phyloP scores from a whole-genome alignment of 306 rosid species.

The Lupinus albus region DNA sequence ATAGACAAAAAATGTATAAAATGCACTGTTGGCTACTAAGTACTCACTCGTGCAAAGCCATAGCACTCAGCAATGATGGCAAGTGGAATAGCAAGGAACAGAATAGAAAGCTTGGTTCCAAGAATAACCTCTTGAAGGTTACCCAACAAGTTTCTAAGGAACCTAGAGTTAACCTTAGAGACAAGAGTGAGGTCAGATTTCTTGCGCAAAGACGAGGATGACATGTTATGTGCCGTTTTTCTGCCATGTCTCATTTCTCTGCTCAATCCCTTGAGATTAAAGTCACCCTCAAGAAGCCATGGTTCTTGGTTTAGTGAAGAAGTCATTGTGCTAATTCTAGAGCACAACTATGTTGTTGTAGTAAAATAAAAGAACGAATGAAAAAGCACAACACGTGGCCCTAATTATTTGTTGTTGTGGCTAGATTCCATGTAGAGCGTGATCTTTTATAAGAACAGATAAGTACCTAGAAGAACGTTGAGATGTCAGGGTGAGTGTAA shows the following conservation, averaged over 20 bases:
- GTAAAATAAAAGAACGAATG: no score
- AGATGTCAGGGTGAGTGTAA: no score
- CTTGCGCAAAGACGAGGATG: slow-evolving; percentile 75
- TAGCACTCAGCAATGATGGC: slow-evolving; percentile 58
- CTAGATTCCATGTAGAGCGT: no score
- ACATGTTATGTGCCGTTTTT: slow-evolving; percentile 68
- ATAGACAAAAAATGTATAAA: background rate
- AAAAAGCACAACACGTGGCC: no score
- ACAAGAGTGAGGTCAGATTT: slow-evolving; percentile 67
- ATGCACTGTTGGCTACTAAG: background rate
- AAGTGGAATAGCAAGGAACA: slow-evolving; percentile 73
- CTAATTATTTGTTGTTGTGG: no score
- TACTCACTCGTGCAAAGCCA: slow-evolving; percentile 72
- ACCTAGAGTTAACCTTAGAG: slow-evolving; percentile 47
- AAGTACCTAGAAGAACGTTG: no score
- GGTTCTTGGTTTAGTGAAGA: slow-evolving; percentile 27
- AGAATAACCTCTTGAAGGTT: slow-evolving; percentile 75
- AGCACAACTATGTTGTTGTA: no score
- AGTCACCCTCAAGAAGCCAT: slow-evolving; percentile 65
- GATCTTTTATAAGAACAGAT: no score
- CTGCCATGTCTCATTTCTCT: slow-evolving; percentile 62
- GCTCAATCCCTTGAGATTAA: slow-evolving; percentile 43
- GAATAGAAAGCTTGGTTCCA: slow-evolving; percentile 78
- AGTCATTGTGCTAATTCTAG: no score
- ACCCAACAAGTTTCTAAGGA: slow-evolving; percentile 50